Conservation (phyloP, 116 monocot genomes). For the Zostera marina region DNA sequence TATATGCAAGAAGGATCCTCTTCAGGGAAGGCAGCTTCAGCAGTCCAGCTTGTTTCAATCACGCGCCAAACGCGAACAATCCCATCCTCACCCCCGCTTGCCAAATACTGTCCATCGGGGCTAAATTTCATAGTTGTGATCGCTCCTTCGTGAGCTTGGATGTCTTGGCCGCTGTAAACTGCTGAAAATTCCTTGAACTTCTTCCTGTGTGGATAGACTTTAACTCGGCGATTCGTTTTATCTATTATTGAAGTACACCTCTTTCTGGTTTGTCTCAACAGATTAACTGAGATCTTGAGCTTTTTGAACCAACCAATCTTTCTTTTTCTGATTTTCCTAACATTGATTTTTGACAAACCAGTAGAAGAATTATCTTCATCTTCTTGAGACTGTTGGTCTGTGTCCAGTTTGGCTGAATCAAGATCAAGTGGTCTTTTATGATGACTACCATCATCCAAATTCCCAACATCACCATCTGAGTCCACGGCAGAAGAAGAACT, state of each 20-base stretch:
- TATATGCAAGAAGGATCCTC: conserved; percentile 68
- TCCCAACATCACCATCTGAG: conserved; percentile 3
- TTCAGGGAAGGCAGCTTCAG: conserved; percentile 18
- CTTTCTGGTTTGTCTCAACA: conserved; percentile 12
- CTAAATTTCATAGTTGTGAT: conserved; percentile 86
- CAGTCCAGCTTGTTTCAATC: conserved; percentile 14
- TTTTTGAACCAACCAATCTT: conserved; percentile 43
- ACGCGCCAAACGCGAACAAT: conserved; percentile 68
- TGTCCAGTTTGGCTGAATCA: conserved; percentile 9
- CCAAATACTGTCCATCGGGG: conserved; percentile 55
- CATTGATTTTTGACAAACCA: conserved; percentile 2
- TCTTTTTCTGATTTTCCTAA: not conserved
- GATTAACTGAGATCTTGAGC: conserved; percentile 31
- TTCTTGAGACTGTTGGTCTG: conserved; percentile 13
- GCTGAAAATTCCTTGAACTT: conserved; percentile 67
- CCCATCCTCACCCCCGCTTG: conserved; percentile 75
- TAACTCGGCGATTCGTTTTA: conserved; percentile 21
- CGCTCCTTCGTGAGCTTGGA: conserved; percentile 63
- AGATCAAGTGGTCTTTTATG: conserved; percentile 13
- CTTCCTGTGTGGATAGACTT: conserved; percentile 33
- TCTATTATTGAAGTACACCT: not conserved
- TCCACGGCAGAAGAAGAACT: conserved; percentile 18
- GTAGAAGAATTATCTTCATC: not conserved
- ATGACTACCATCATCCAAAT: conserved; percentile 26
- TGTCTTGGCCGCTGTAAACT: conserved; percentile 46